phyloP scores from a whole-genome alignment of 2,329 filamentous ascomycete genomes.

The Fusarium decemcellulare region DNA sequence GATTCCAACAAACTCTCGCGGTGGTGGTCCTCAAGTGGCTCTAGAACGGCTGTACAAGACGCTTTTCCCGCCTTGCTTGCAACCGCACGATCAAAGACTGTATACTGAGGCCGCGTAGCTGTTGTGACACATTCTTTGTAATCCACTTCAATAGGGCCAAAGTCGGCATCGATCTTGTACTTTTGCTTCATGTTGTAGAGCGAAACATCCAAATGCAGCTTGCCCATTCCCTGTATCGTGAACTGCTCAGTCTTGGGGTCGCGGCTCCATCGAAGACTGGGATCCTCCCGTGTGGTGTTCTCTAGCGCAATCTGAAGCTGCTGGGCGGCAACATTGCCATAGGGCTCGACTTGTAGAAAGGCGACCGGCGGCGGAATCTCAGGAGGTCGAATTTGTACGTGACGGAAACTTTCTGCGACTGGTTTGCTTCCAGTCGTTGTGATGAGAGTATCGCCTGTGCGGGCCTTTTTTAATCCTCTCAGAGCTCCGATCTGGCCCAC shows the following conservation, averaged over 20 bases:
- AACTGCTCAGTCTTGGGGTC: constrained; percentile 95
- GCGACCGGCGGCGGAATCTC: constrained; percentile 94
- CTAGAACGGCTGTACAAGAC: constrained; percentile 77
- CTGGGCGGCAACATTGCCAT: constrained; percentile 84
- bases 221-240: constrained; percentile 95
- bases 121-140: constrained; percentile 87
- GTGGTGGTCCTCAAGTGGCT: constrained; percentile 67
- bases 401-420: constrained; percentile 78
- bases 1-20: constrained; percentile 57
- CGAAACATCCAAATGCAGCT: constrained; percentile 94
- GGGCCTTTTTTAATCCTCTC: constrained; percentile 88
- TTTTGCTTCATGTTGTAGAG: constrained; percentile 89
- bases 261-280: constrained; percentile 86
- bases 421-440: constrained; percentile 74
- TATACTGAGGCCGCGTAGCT: constrained; percentile 68
- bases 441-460: constrained; percentile 93
- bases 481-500: constrained; percentile 96
- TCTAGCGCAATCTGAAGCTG: constrained; percentile 82
- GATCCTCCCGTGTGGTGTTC: constrained; percentile 90
- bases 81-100: constrained; percentile 82
- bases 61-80: constrained; percentile 86
- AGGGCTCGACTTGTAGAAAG: constrained; percentile 91
- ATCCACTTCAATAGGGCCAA: constrained; percentile 94
- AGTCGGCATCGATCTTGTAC: constrained; percentile 87
- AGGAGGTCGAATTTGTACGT: constrained; percentile 87